These are phyloP conservation scores for Plasmodium knowlesi DNA, from an alignment of 169 alveolate genomes.

Conservation along the genomic window DNA sequence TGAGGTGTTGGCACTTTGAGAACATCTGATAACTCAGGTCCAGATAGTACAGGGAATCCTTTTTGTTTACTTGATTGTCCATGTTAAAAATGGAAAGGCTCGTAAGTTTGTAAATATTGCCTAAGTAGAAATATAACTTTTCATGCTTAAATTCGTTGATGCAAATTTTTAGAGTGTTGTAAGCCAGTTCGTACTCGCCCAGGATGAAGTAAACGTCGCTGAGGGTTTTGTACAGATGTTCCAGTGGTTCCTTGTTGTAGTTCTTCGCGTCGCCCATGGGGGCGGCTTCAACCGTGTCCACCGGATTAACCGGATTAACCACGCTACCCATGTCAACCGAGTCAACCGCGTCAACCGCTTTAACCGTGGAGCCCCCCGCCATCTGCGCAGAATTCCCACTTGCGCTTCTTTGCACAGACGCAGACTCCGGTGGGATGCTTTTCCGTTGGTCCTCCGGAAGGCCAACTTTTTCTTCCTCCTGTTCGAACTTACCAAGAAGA, in stretches of 20 bases:
- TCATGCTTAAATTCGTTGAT: conserved; percentile 61
- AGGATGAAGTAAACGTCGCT: conserved; percentile 46
- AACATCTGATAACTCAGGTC: conserved; percentile 62
- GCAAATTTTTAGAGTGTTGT: conserved; percentile 33
- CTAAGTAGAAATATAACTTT: conserved; percentile 30
- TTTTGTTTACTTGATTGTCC: conserved; percentile 24
- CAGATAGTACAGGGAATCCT: conserved; percentile 41
- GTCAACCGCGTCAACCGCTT: neutral
- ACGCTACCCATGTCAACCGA: neutral
- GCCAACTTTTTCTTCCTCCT: neutral
- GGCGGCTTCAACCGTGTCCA: neutral
- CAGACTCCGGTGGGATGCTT: neutral
- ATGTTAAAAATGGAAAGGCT: conserved; percentile 45
- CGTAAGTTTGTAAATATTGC: conserved; percentile 19
- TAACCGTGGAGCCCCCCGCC: neutral
- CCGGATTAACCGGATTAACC: neutral
- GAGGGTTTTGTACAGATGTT: conserved; percentile 38
- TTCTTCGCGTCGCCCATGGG: neutral
- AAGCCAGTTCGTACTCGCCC: conserved; percentile 30
- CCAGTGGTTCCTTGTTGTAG: conserved; percentile 24
- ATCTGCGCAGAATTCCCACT: neutral
- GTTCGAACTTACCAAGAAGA: neutral
- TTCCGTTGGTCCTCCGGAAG: neutral
- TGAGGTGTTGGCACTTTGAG: conserved; percentile 7
- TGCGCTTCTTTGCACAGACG: neutral